Base-by-base conservation (phyloP, 1,284 basidiomycete genomes). In the Pseudozyma sp. region DNA sequence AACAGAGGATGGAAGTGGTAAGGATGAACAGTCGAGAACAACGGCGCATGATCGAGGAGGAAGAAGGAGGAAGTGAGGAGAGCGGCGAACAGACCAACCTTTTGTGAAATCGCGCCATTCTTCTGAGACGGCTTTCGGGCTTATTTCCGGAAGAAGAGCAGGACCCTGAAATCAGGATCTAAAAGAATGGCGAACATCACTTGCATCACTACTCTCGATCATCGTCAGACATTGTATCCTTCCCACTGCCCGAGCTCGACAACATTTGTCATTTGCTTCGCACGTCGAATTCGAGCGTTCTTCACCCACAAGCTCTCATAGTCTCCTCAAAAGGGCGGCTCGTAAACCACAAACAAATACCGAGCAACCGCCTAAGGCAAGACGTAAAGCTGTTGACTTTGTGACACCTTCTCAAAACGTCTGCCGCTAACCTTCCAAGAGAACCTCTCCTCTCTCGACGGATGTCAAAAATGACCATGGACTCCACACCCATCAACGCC, bases 101-200 rank as follows among this genome's bases (percentile, higher is more conserved):
- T 6, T n/a, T 21, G 40, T n/a, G 44, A 21, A 47, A 70, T 64
- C 57, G 67, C 61, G 61, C 50, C 52, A 70, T 70, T 45, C 56
- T 36, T 36, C 21, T 47, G 31, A 45, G 45, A 31, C 25, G 25
- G 25, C 39, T 49, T 31, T 49, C 64, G 36, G 59, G 59, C 55
- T 68, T 68, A 62, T 42, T 68, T 62, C 59, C 65, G 57, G 14
- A 60, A 31, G 25, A 31, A 31, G 3, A 42, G 49, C 50, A 70
- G 54, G 67, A 70, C 67, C 67, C 61, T 70, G 60, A 70, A 68
- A 38, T 47, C 36, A 52, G 47, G 47, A 11, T 36, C 18, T 40
- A 19, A 5, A 13, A 3, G 25, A 31, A 31, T 31, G 25, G 25
- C 6, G 25, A 31, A 31, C 25, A 31, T 31, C 25, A 31, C 25